These are phyloP conservation scores for Periglandula ipomoeae DNA, from an alignment of 2,329 filamentous ascomycete species.

Conservation along the genomic window DNA sequence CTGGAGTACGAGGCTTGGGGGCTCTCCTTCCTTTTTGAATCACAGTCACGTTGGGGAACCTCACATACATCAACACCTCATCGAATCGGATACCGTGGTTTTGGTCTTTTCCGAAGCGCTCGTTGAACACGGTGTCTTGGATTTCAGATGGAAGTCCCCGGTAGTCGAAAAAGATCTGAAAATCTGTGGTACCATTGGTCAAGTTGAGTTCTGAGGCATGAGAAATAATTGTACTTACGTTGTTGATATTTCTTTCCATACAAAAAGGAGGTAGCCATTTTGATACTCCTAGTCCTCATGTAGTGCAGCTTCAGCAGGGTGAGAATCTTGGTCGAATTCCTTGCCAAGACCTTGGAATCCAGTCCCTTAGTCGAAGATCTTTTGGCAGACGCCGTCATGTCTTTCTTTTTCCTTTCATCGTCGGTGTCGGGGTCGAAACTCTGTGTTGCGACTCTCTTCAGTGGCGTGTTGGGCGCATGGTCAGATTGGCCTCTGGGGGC, in stretches of 20 bases:
- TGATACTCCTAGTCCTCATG: no score
- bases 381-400: not conserved
- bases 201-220: not conserved
- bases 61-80: not conserved
- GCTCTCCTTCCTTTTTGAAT: not conserved
- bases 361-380: not conserved
- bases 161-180: not conserved
- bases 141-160: not conserved
- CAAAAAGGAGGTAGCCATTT: not conserved
- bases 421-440: not conserved
- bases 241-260: not conserved
- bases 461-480: not conserved
- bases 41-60: not conserved
- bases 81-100: not conserved
- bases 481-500: not conserved
- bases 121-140: not conserved
- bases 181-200: not conserved
- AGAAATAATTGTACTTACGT: not conserved
- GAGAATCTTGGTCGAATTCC: no score
- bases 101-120: not conserved
- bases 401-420: not conserved
- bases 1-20: not conserved
- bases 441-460: not conserved
- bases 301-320: no score
- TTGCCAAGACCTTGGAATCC: no score